Base-by-base conservation (phyloP, 176 grass and related monocot species). In the Phyllostachys edulis region DNA sequence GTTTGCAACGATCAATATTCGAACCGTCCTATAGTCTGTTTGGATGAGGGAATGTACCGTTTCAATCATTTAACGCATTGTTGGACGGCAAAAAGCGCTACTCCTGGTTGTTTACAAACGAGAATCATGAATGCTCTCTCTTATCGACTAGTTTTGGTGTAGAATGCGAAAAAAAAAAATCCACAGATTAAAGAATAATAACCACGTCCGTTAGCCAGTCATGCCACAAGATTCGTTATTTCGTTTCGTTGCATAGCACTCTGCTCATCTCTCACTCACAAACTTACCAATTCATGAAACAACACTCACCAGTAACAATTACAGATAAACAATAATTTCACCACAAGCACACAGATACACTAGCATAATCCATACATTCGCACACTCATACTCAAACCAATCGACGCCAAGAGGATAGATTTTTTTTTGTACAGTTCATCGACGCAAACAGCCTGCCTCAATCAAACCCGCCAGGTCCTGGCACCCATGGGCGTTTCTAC, bases 381-480 rank as follows among this genome's bases (percentile, higher is more conserved):
- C 39, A 6, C 6, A 18, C 17, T 5, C 23, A 14, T 20, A 62
- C 51, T 7, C 85, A 27, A 77, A 55, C 63, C 23, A 69, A 16
- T 10, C 64, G 13, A 45, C 20, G 45, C 56, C 88, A 89, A 86
- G 78, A 73, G 66, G 56, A 65, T 63, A 32, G 55, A 17, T 14
- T 24, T 14, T 27, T 3, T 34, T 21, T 61, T 4, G 44, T 45
- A 45, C 44, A 4, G 60, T 17, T 4, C 20, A 42, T 29, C 62
- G 42, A 16, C n/a, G 13, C 66, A n/a, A 17, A 11, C 41, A 26
- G 42, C 42, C 17, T 37, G 55, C 41, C 38, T 29, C 1, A 3
- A 69, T 83, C 44, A 52, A 7, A 75, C 72, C 80, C 73, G n/a
- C n/a, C n/a, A 40, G 11, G 23, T 5, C 40, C 87, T 73, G 77